Evolutionary conservation across 2,329 filamentous ascomycete species (phyloP), one percentile per base, ranked within the genome.

Genomic region (Xenoacremonium recifei): DNA sequence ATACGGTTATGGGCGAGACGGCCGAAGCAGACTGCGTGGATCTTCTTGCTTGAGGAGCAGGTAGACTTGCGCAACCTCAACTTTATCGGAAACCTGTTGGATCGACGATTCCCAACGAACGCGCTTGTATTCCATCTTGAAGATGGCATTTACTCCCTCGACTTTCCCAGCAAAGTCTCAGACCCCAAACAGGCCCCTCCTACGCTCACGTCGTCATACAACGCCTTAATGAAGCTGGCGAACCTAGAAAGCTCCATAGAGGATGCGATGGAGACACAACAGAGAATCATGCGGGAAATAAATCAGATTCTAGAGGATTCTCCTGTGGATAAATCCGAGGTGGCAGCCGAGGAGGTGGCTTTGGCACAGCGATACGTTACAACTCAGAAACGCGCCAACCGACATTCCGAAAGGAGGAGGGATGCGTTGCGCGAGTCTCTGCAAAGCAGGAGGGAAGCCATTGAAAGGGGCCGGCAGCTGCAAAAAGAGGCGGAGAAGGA

Each of bases 171-270:
- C 35, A 68, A 66, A 42, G 62, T 66, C 13, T 61, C 70, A n/a
- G 68, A 73, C 3, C 76, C 79, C 1, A 80, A 77, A 48, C 69
- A 77, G 18, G 73, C 75, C 5, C 64, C 73, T 2, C 53, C 70
- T 3, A 61, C 78, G 0, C 69, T 78, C 0, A 90, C 86, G 0
- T 90, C 89, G 0, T 90, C 90, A 0, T 96, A 95, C 63, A 90
- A 89, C 58, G 82, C 87, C 2, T 72, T 97, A 16, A 92, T 96
- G 84, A 85, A 87, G 46, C 74, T 97, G 10, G 85, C 88, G 5
- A 96, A 91, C 44, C 75, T 97, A 13, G 89, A 96, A 49, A 88
- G 87, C 60, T 95, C 90, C 40, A 88, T 96, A 18, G 89, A 95
- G 60, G 92, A 97, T 64, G 90, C 90, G 2, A 69, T 96, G 9